Evolutionary conservation across 768 basidiomycete genomes (phyloP).

Genomic region (Tephrocybe sp.): DNA sequence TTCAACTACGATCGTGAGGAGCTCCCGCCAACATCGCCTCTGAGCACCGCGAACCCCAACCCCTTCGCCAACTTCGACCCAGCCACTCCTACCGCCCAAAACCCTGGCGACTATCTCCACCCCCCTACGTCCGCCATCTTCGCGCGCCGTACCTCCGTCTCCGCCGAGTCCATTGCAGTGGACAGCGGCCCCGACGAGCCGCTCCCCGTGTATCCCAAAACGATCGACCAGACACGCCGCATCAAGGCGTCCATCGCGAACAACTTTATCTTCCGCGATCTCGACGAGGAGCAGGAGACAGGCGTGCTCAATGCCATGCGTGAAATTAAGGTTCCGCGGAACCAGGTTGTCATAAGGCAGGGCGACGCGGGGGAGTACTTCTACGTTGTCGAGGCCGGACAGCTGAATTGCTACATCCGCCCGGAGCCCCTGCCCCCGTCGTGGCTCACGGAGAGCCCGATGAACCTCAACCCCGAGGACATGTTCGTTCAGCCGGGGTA

Average conservation of each 20-base stretch:
- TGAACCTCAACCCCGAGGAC: conserved; percentile 41
- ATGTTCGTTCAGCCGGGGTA: conserved; percentile 64
- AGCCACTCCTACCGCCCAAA: conserved; percentile 45
- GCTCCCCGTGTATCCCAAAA: conserved; percentile 77
- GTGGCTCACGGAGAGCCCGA: conserved; percentile 49
- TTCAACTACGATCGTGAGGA: conserved; percentile 63
- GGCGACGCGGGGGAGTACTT: conserved; percentile 97
- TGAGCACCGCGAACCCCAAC: conserved; percentile 49
- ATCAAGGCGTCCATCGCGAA: conserved; percentile 86
- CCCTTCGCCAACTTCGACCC: conserved; percentile 56
- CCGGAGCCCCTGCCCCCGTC: conserved; percentile 63
- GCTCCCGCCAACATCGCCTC: conserved; percentile 60
- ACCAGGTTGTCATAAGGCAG: conserved; percentile 93
- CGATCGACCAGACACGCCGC: conserved; percentile 78
- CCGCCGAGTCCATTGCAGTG: conserved; percentile 93
- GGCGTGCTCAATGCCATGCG: conserved; percentile 96
- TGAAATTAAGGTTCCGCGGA: conserved; percentile 68
- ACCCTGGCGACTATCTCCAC: conserved; percentile 66
- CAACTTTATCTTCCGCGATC: conserved; percentile 94
- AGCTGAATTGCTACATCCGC: conserved; percentile 80
- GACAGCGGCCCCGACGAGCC: conserved; percentile 64
- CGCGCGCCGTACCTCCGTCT: conserved; percentile 91
- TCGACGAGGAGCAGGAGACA: conserved; percentile 93
- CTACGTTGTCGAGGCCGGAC: conserved; percentile 92
- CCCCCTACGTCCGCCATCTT: conserved; percentile 77